Evolutionary conservation across 2,329 filamentous ascomycete species (phyloP).

Genomic region (Aspergillus eucalypticola): DNA sequence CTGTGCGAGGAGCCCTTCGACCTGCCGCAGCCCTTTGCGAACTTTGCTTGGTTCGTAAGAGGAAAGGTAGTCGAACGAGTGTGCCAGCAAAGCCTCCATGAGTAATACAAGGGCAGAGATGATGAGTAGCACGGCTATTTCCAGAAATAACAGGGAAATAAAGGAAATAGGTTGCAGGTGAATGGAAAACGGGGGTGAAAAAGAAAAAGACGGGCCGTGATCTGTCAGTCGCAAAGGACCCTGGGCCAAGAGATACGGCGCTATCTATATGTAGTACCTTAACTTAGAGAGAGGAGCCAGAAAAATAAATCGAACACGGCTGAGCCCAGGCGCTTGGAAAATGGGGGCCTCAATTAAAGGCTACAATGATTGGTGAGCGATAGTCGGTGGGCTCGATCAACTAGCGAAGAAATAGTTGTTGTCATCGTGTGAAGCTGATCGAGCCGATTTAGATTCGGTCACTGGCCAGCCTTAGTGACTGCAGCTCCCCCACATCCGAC

Average conservation of each 20-base stretch:
- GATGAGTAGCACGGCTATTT: constrained; percentile 2
- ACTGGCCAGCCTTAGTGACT: constrained; percentile 12
- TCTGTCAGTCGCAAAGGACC: neutral
- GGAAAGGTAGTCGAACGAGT: constrained; percentile 94
- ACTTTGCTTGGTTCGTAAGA: constrained; percentile 89
- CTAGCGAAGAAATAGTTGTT: constrained; percentile 5
- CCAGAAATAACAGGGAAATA: neutral
- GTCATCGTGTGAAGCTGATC: constrained; percentile 18
- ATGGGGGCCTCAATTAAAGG: constrained; percentile 7
- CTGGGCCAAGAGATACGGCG: constrained; percentile 8
- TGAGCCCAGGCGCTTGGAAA: constrained; percentile 9
- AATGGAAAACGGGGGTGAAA: neutral
- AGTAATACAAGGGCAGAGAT: constrained; percentile 11
- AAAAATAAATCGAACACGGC: constrained; percentile 5
- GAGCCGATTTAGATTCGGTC: constrained; percentile 13
- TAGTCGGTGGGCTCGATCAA: constrained; percentile 2
- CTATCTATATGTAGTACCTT: constrained; percentile 5
- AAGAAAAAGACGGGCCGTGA: constrained; percentile 9
- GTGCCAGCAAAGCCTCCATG: constrained; percentile 90
- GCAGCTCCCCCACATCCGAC: constrained; percentile 23
- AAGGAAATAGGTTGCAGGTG: constrained; percentile 3
- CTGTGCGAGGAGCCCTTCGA: constrained; percentile 89
- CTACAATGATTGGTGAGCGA: constrained; percentile 1
- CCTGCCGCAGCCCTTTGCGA: constrained; percentile 88
- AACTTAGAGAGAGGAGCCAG: neutral